phyloP scores from a whole-genome alignment of 768 basidiomycete genomes.

The Boletus eberwhitei region DNA sequence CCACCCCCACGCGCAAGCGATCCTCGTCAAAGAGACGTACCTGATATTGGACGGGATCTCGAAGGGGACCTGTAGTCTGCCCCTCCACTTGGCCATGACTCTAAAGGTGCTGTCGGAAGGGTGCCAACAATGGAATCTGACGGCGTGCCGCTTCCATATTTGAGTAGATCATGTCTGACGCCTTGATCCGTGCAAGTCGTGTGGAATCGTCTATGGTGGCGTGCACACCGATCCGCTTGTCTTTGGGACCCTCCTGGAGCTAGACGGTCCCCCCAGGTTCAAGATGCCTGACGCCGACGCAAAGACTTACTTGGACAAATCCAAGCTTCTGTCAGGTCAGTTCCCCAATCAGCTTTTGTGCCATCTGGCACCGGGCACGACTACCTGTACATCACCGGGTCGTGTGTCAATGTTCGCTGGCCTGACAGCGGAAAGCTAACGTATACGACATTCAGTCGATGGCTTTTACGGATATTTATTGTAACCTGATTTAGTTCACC shows the following conservation, averaged over 20 bases:
- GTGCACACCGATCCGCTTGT: constrained; percentile 46
- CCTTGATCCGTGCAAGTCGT: constrained; percentile 43
- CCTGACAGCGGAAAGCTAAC: constrained; percentile 48
- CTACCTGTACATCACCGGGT: constrained; percentile 37
- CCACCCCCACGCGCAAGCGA: constrained; percentile 34
- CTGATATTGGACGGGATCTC: constrained; percentile 33
- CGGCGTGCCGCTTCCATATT: constrained; percentile 16
- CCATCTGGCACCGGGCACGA: constrained; percentile 30
- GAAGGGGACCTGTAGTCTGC: constrained; percentile 29
- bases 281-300: constrained; percentile 40
- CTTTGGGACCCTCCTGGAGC: constrained; percentile 43
- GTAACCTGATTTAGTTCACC: constrained; percentile 5
- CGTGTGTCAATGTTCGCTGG: constrained; percentile 45
- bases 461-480: neutral
- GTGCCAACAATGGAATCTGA: constrained; percentile 38
- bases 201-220: constrained; percentile 49
- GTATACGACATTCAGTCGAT: constrained; percentile 23
- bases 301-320: constrained; percentile 34
- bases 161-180: neutral
- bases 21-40: constrained; percentile 39
- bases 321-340: constrained; percentile 36
- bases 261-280: constrained; percentile 44
- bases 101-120: constrained; percentile 39
- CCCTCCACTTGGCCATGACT: constrained; percentile 29
- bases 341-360: neutral